Evolutionary conservation across 192 early-diverging fungal genomes (phyloP).

Genomic region (Coemansia sp.): DNA sequence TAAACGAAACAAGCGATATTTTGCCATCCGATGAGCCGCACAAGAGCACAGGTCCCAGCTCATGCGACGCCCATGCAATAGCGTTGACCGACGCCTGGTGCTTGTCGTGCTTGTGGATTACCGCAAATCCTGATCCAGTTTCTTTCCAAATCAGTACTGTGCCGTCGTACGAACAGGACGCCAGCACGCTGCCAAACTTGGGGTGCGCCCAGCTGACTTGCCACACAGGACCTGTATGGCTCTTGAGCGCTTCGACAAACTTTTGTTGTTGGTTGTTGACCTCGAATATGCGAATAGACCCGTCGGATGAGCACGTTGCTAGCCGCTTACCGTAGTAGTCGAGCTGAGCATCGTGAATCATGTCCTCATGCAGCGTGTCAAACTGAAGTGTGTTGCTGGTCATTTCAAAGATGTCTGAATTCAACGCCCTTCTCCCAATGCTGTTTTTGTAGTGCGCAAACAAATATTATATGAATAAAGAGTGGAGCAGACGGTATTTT

Average conservation of each 20-base stretch:
- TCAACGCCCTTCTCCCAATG: too few relatives aligned
- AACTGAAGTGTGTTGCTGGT: constrained; percentile 36
- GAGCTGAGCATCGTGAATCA: constrained; percentile 75
- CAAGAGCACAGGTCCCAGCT: constrained; percentile 87
- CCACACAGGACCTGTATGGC: constrained; percentile 98
- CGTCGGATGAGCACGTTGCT: constrained; percentile 96
- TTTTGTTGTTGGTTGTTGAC: constrained; percentile 63
- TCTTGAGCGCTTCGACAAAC: constrained; percentile 53
- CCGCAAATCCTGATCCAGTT: constrained; percentile 56
- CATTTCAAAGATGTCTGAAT: background rate
- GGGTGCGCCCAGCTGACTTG: constrained; percentile 99
- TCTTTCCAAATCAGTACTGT: constrained; percentile 97
- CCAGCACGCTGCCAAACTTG: constrained; percentile 92
- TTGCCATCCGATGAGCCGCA: constrained; percentile 97
- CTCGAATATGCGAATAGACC: constrained; percentile 91
- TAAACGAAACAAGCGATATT: constrained; percentile 87
- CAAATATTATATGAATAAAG: too few relatives aligned
- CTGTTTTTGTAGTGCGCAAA: too few relatives aligned
- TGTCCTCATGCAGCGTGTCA: constrained; percentile 57
- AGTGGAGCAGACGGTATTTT: too few relatives aligned
- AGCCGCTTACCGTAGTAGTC: constrained; percentile 86
- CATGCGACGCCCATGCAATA: constrained; percentile 96
- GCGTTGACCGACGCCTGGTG: constrained; percentile 97
- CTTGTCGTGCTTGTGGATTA: constrained; percentile 74
- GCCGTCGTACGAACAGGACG: constrained; percentile 97